Conservation (phyloP, 495 filamentous ascomycete genomes). For the Penicillium pancosmium region DNA sequence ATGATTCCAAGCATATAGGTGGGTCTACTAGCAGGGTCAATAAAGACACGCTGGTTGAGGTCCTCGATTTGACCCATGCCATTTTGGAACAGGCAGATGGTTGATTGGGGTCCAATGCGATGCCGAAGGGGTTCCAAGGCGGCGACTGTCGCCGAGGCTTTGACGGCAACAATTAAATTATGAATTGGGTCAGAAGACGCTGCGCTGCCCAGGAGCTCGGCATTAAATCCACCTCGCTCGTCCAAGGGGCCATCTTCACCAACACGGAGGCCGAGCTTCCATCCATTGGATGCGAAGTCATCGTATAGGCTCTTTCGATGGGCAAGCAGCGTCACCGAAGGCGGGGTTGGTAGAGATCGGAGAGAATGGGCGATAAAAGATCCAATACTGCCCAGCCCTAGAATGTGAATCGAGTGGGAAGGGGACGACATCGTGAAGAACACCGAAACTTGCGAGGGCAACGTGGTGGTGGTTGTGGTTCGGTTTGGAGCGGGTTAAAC, state of each 20-base stretch:
- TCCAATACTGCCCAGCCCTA: conserved; percentile 56
- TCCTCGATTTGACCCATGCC: conserved; percentile 28
- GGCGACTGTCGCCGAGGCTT: conserved; percentile 25
- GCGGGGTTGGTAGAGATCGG: conserved; percentile 48
- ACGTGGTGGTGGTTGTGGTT: neutral
- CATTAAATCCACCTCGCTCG: conserved; percentile 17
- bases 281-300: conserved; percentile 18
- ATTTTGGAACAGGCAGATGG: conserved; percentile 30
- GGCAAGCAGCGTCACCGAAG: conserved; percentile 52
- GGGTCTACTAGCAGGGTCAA: conserved; percentile 15
- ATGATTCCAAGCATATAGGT: conserved; percentile 29
- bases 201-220: conserved; percentile 15
- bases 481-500: neutral
- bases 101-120: conserved; percentile 25
- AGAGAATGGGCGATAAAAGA: conserved; percentile 55
- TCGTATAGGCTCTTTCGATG: conserved; percentile 32
- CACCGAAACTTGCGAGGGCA: neutral
- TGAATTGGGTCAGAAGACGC: conserved; percentile 15
- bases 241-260: conserved; percentile 18
- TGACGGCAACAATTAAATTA: conserved; percentile 29
- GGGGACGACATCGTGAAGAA: neutral
- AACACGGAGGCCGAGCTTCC: conserved; percentile 22
- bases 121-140: conserved; percentile 26
- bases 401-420: conserved; percentile 41
- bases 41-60: conserved; percentile 22